These are phyloP conservation scores for Alisma plantagoaquatica DNA, from an alignment of 106 monocot species.

Conservation along the genomic window DNA sequence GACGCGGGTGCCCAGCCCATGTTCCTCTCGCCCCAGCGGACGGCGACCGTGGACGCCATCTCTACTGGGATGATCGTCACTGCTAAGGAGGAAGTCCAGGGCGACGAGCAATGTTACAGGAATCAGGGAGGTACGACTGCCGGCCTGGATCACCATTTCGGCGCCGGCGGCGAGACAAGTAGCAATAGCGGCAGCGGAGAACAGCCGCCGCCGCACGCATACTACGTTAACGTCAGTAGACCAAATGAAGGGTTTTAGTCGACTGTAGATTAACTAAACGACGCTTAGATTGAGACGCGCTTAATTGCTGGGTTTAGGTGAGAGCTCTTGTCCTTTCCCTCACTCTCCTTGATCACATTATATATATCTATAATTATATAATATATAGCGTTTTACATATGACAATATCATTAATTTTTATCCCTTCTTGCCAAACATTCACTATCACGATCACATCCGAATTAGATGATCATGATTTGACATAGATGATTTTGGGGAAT, in stretches of 20 bases:
- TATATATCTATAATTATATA: not conserved
- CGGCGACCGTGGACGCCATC: not conserved
- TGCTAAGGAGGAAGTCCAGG: constrained; percentile 9
- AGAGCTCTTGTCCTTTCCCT: no score
- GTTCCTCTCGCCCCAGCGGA: not conserved
- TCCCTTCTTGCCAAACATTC: no score
- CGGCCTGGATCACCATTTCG: not conserved
- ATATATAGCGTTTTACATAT: no score
- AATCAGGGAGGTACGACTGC: not conserved
- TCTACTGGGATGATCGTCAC: no score
- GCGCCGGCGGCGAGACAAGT: not conserved
- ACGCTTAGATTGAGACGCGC: not conserved
- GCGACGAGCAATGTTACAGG: no score
- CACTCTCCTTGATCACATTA: not conserved
- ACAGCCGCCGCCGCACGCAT: not conserved
- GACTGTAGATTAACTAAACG: not conserved
- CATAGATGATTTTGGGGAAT: no score
- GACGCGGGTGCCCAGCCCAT: not conserved
- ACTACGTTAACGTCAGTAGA: not conserved
- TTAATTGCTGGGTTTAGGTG: no score
- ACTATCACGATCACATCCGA: no score
- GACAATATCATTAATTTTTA: no score
- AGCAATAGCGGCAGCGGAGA: not conserved
- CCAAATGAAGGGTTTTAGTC: not conserved
- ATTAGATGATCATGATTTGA: no score